These are phyloP conservation scores for Bacterosira constricta DNA, from an alignment of 108 stramenopile species.

Conservation along the genomic window DNA sequence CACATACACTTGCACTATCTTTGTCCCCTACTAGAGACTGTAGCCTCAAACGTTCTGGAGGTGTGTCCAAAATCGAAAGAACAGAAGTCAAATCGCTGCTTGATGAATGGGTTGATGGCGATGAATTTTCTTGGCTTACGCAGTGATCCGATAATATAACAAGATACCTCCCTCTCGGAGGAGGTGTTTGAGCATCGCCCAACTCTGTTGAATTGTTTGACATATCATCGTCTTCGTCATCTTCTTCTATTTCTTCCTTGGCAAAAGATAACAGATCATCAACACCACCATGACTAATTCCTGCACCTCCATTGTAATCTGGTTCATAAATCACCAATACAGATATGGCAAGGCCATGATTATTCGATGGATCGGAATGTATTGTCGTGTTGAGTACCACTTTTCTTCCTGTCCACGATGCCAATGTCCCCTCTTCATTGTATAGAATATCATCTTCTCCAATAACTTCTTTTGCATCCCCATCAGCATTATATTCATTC, in stretches of 20 bases:
- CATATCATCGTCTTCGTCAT: background rate
- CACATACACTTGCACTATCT: constrained; percentile 71
- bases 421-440: constrained; percentile 47
- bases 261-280: constrained; percentile 49
- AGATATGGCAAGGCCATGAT: constrained; percentile 40
- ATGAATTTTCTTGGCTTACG: background rate
- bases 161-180: constrained; percentile 57
- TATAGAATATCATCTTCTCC: background rate
- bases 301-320: constrained; percentile 73
- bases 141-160: constrained; percentile 54
- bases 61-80: constrained; percentile 24
- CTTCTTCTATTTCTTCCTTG: constrained; percentile 20
- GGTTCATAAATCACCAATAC: constrained; percentile 76
- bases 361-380: background rate
- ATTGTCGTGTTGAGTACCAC: constrained; percentile 52
- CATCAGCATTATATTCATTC: background rate
- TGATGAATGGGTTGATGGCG: background rate
- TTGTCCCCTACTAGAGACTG: constrained; percentile 33
- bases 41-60: constrained; percentile 20
- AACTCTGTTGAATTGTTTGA: no score
- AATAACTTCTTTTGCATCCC: background rate
- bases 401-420: constrained; percentile 37
- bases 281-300: constrained; percentile 70
- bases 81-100: constrained; percentile 18
- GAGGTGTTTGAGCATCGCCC: no score